Base-by-base conservation (phyloP, 305 asterid species). In the Solanum chacoense region DNA sequence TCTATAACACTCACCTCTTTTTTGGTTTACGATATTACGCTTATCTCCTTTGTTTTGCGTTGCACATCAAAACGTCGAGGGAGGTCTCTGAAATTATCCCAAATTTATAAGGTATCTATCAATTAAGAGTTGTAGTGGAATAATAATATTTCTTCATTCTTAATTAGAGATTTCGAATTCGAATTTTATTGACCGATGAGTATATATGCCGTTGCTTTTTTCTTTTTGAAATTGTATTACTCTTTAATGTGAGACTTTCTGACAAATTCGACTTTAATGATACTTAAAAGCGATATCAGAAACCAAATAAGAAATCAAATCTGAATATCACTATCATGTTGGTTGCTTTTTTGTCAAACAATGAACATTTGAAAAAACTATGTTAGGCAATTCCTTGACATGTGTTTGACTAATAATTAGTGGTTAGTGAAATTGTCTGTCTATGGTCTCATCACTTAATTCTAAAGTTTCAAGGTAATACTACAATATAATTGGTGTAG, bases 391-490 rank as follows among this genome's bases (percentile, higher is more conserved):
- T 37, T 65, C 65, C 29, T 69, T 85, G 88, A 85, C 88, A 85
- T 37, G 88, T 67, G 81, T 37, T 69, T 85, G 88, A 69, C 88
- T 85, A 85, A 85, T 85, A 36, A 85, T 69, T 38, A 85, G 38
- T n/a, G 37, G 31, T 85, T 69, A 71, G 80, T 85, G 29, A 85
- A 73, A 35, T 16, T 85, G 71, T 45, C 71, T 85, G 65, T 38
- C 78, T 36, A 11, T 85, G 63, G 38, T 63, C 8, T 80, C 83
- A 14, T 34, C 86, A 42, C 86, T 42, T 45, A 16, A 81, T 42
- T 42, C 18, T 18, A 29, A 81, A 81, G 86, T 45, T 45, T 81
- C 85, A 8, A 38, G 10, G 55, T 14, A 79, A 79, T 79, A 79
- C 63, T 14, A 9, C 3, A 40, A 81, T 42, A 42, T 42, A 42